phyloP scores from a whole-genome alignment of 352 stramenopile species.

The Phytophthora chlamydospora region DNA sequence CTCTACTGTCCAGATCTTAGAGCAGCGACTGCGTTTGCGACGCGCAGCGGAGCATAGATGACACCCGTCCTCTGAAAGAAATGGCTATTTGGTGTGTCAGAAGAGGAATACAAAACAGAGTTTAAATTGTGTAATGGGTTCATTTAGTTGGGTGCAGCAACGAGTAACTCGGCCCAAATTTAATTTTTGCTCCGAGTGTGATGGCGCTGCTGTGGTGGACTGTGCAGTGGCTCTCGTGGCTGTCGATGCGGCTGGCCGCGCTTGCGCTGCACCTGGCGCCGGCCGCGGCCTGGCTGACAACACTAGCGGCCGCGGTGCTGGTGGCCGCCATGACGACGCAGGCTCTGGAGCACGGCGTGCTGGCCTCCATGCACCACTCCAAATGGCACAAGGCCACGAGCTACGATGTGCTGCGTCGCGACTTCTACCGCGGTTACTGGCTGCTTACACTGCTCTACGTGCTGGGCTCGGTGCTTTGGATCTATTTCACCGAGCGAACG shows the following conservation, averaged over 20 bases:
- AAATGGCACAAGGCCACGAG: constrained; percentile 49
- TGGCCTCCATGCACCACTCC: constrained; percentile 56
- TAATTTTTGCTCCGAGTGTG: not conserved
- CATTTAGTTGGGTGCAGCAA: too few relatives aligned
- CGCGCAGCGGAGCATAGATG: too few relatives aligned
- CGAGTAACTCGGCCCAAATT: constrained; percentile 6
- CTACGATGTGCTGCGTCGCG: constrained; percentile 39
- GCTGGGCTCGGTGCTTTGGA: constrained; percentile 48
- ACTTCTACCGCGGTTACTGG: constrained; percentile 80
- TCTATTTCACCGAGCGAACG: constrained; percentile 67
- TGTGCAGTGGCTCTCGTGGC: constrained; percentile 16
- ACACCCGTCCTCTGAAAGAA: too few relatives aligned
- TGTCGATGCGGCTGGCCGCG: constrained; percentile 14
- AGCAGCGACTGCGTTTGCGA: too few relatives aligned
- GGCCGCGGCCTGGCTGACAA: constrained; percentile 19
- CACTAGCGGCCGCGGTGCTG: constrained; percentile 39
- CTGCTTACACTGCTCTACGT: constrained; percentile 51
- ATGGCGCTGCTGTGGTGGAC: constrained; percentile 30
- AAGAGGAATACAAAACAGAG: too few relatives aligned
- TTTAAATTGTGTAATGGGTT: too few relatives aligned
- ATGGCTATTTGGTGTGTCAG: too few relatives aligned
- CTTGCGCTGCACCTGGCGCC: constrained; percentile 32
- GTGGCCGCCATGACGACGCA: constrained; percentile 68
- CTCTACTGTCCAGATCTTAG: too few relatives aligned
- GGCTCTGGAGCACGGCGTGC: constrained; percentile 65